Base-by-base conservation (phyloP, 1,284 basidiomycete species). In the Ustilago crameri region DNA sequence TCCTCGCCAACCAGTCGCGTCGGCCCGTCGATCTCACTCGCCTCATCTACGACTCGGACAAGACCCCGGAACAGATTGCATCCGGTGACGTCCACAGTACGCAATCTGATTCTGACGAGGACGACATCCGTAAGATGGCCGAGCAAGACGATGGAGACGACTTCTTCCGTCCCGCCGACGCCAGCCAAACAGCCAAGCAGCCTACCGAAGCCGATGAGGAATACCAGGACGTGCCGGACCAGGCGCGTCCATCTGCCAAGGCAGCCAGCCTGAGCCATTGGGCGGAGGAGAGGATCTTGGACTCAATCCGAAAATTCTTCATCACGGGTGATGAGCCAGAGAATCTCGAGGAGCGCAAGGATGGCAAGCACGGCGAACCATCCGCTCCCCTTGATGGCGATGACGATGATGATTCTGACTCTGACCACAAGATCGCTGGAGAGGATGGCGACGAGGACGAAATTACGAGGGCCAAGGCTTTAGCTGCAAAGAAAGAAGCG, bases 401-500 rank as follows among this genome's bases (percentile, higher is more conserved):
- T 1, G 74, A 74, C 75, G 87, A 87, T 50, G 72, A 60, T 20
- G 69, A 50, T 2, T 47, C 55, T 5, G 71, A 68, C 14, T 74
- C 70, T 14, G 75, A 51, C 2, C 84, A 86, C 10, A 86, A 86
- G 49, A 84, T 83, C 18, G 84, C 82, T 8, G 83, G 82, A 4
- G 84, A 78, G 9, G 82, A 82, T 47, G 82, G 82, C 50, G 70
- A 22, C 76, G 79, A 24, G 40, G 55, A 54, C 22, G 87, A 87
- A 54, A 81, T 84, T 2, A 78, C 86, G 0, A 85, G 87, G 30
- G 88, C 88, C 7, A 86, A 87, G 2, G 67, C 76, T 85, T 88
- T 97, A 27, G 89, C 91, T 5, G 88, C 88, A 41, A 98, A 96
- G 85, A 98, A 98, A 85, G 93, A 91, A 75, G 89, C 88, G 1